These are phyloP conservation scores for Serendipita sp. DNA, from an alignment of 768 basidiomycete species.

Conservation along the genomic window DNA sequence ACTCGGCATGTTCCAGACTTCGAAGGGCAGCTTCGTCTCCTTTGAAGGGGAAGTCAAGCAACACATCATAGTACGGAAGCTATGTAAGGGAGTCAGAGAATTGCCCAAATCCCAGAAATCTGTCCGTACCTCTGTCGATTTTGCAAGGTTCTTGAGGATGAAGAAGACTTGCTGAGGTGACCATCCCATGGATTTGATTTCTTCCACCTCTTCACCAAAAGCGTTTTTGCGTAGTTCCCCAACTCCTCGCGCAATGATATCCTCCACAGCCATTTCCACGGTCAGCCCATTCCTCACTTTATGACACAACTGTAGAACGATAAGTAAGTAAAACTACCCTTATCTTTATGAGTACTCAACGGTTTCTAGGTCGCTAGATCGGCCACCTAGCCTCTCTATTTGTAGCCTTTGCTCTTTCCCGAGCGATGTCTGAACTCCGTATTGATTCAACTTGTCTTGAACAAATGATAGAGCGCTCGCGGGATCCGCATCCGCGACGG, in stretches of 20 bases:
- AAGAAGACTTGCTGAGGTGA: constrained; percentile 77
- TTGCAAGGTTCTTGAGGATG: constrained; percentile 57
- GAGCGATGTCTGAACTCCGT: constrained; percentile 31
- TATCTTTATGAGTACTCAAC: constrained; percentile 28
- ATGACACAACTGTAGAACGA: constrained; percentile 48
- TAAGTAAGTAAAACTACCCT: background rate
- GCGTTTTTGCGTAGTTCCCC: constrained; percentile 78
- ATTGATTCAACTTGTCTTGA: constrained; percentile 50
- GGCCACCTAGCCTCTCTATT: constrained; percentile 70
- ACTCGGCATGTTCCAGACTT: constrained; percentile 75
- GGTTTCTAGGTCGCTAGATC: constrained; percentile 76
- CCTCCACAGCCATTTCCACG: constrained; percentile 73
- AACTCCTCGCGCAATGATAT: constrained; percentile 67
- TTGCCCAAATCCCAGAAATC: background rate
- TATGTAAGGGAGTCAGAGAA: constrained; percentile 18
- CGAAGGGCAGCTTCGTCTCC: constrained; percentile 71
- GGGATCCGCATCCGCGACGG: constrained; percentile 73
- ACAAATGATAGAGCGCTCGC: constrained; percentile 69
- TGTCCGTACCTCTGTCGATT: constrained; percentile 36
- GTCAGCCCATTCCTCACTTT: constrained; percentile 62
- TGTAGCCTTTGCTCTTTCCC: constrained; percentile 37
- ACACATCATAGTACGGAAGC: constrained; percentile 68
- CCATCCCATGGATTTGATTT: constrained; percentile 74
- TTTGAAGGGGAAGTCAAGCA: constrained; percentile 80
- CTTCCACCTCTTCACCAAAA: constrained; percentile 85